phyloP scores from a whole-genome alignment of 2,329 filamentous ascomycete species.

The Verticillium dahliae region DNA sequence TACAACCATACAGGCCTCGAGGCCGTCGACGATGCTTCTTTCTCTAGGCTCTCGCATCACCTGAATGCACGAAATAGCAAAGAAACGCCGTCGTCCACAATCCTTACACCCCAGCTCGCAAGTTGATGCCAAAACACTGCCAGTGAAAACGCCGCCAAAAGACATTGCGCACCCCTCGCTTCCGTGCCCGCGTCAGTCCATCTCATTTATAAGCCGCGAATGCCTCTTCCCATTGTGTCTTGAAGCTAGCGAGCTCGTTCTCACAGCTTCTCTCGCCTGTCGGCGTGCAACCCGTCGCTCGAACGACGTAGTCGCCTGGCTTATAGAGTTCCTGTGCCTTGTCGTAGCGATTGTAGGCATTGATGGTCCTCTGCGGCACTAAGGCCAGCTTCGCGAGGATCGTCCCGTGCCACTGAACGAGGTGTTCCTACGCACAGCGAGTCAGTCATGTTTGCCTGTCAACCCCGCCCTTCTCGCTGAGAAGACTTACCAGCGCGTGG shows the following conservation, averaged over 20 bases:
- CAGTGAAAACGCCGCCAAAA: slow-evolving; percentile 2
- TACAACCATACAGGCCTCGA: not conserved
- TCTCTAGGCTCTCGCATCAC: not conserved
- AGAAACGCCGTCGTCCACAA: not conserved
- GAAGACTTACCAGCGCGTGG: slow-evolving; percentile 70
- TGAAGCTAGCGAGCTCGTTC: slow-evolving; percentile 55
- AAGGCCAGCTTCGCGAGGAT: slow-evolving; percentile 84
- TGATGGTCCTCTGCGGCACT: slow-evolving; percentile 78
- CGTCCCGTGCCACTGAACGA: slow-evolving; percentile 94
- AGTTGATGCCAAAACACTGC: not conserved
- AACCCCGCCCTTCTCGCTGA: not conserved
- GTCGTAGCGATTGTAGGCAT: slow-evolving; percentile 60
- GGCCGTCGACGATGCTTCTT: not conserved
- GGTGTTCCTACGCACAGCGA: slow-evolving; percentile 58
- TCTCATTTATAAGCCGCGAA: slow-evolving; percentile 17
- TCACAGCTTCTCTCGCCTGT: slow-evolving; percentile 58
- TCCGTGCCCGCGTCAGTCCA: not conserved
- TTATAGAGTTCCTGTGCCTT: slow-evolving; percentile 59
- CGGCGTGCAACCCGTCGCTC: slow-evolving; percentile 66
- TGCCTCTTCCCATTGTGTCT: slow-evolving; percentile 37
- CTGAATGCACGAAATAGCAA: not conserved
- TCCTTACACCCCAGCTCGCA: not conserved
- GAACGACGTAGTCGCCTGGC: slow-evolving; percentile 78
- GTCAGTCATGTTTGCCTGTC: not conserved
- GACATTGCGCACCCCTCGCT: not conserved